These are phyloP conservation scores for Cystoderma amianthinum DNA, from an alignment of 768 basidiomycete genomes.

Conservation along the genomic window DNA sequence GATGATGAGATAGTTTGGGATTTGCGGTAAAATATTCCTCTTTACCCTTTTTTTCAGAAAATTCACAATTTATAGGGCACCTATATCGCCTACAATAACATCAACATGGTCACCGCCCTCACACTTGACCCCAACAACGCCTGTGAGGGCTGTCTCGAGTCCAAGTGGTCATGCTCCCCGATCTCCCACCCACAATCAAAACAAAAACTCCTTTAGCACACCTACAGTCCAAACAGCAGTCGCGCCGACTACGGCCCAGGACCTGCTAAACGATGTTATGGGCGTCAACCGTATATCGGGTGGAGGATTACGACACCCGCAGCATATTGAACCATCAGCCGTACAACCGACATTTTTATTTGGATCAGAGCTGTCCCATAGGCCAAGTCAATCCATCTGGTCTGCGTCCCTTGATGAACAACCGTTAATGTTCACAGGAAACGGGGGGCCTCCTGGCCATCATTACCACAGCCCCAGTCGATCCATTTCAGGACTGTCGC, in stretches of 20 bases:
- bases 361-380: conserved; percentile 32
- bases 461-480: conserved; percentile 22
- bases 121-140: conserved; percentile 25
- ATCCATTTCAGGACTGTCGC: conserved; percentile 14
- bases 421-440: conserved; percentile 24
- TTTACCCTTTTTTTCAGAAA: background rate
- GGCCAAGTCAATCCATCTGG: conserved; percentile 58
- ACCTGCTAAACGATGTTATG: conserved; percentile 55
- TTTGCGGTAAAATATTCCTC: conserved; percentile 44
- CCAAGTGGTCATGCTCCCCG: conserved; percentile 19
- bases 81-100: background rate
- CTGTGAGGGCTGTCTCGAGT: conserved; percentile 22
- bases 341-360: conserved; percentile 43
- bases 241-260: conserved; percentile 53
- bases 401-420: conserved; percentile 49
- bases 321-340: conserved; percentile 20
- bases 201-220: conserved; percentile 10
- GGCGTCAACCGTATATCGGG: conserved; percentile 17
- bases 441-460: conserved; percentile 16
- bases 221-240: conserved; percentile 13
- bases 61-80: background rate
- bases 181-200: conserved; percentile 22
- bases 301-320: conserved; percentile 11
- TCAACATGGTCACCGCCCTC: conserved; percentile 22
- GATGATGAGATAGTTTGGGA: conserved; percentile 79